These are phyloP conservation scores for Starmerella stigmatis DNA, from an alignment of 805 yeast species.

Conservation along the genomic window DNA sequence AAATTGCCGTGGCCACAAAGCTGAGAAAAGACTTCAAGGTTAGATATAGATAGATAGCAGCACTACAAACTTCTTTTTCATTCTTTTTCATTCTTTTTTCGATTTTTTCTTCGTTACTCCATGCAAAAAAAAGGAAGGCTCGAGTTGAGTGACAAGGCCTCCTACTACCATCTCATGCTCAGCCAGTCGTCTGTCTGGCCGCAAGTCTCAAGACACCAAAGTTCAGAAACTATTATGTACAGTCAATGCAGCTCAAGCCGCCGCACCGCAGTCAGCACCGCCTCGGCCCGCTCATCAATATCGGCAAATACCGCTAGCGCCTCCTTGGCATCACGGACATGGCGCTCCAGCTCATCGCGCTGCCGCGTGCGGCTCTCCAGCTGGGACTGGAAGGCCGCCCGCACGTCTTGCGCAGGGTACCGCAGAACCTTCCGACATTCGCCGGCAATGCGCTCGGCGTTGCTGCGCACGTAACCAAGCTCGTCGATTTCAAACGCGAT, in stretches of 20 bases:
- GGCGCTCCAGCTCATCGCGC: slow-evolving; percentile 45
- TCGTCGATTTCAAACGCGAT: slow-evolving; percentile 51
- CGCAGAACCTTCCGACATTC: slow-evolving; percentile 75
- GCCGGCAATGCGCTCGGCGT: slow-evolving; percentile 65
- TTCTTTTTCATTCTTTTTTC: too few species aligned
- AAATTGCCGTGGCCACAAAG: too few species aligned
- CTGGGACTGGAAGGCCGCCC: slow-evolving; percentile 52
- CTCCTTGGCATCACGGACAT: slow-evolving; percentile 46
- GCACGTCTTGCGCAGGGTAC: slow-evolving; percentile 74
- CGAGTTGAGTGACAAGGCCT: too few species aligned
- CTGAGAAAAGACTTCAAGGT: too few species aligned
- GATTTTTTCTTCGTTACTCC: too few species aligned
- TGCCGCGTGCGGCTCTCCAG: slow-evolving; percentile 51
- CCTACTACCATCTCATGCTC: too few species aligned
- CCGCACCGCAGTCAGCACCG: background rate
- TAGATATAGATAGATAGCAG: too few species aligned
- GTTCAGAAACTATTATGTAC: background rate
- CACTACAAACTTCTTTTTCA: too few species aligned
- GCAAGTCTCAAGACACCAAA: background rate
- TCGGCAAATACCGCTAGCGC: slow-evolving; percentile 47
- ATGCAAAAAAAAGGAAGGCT: too few species aligned
- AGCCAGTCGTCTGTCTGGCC: too few species aligned
- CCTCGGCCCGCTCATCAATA: slow-evolving; percentile 37
- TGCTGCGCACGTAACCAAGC: slow-evolving; percentile 66
- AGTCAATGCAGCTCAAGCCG: background rate